Evolutionary conservation across 1,139 yeast genomes (phyloP).

Genomic region (Magnusiomyces sp.): DNA sequence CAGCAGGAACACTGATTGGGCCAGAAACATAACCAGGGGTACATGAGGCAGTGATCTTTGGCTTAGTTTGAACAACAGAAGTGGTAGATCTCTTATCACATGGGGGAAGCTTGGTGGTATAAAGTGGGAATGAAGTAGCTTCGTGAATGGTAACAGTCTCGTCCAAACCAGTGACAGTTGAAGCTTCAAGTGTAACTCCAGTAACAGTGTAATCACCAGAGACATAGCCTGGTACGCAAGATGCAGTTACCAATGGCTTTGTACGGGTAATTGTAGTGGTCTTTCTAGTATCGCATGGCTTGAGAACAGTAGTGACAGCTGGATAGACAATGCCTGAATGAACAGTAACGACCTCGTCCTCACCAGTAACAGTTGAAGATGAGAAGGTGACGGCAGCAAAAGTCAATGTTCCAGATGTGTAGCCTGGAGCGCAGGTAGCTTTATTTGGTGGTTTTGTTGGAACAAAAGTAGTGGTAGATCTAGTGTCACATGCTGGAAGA

Average conservation of each 20-base stretch:
- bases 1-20: not conserved
- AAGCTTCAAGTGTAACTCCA: conserved; percentile 1
- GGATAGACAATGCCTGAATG: too few relatives aligned
- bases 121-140: too few relatives aligned
- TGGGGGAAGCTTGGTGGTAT: too few relatives aligned
- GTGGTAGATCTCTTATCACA: not conserved
- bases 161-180: conserved; percentile 13
- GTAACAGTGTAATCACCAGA: not conserved
- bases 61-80: conserved; percentile 4
- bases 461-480: conserved; percentile 4
- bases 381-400: conserved; percentile 1
- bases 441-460: conserved; percentile 6
- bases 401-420: not conserved
- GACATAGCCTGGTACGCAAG: conserved; percentile 14
- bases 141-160: too few relatives aligned
- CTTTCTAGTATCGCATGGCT: not conserved
- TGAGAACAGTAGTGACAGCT: too few relatives aligned
- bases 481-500: too few relatives aligned
- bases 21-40: conserved; percentile 13
- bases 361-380: conserved; percentile 11
- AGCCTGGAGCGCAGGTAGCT: conserved; percentile 14
- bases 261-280: conserved; percentile 5
- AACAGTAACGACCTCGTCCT: too few relatives aligned
- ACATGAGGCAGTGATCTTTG: conserved; percentile 7
- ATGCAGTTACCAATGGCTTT: conserved; percentile 7